Conservation (phyloP, 371 early-diverging fungal genomes). For the Gilbertella persicaria region DNA sequence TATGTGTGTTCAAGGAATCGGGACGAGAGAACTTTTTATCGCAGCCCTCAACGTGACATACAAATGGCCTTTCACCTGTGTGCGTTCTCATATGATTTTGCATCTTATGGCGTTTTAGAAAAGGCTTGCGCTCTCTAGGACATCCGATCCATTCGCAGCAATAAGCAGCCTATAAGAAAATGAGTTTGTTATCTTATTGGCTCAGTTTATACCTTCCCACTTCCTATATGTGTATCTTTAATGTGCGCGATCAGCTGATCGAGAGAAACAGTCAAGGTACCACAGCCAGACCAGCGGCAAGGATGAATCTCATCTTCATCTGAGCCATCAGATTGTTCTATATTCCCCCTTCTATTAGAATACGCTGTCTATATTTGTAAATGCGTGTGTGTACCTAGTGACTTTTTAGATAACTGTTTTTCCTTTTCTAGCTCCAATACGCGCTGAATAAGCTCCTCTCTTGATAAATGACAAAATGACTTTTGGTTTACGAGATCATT, state of each 20-base stretch:
- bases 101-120: slow-evolving; percentile 84
- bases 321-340: slow-evolving; percentile 10
- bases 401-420: slow-evolving; percentile 3
- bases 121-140: slow-evolving; percentile 65
- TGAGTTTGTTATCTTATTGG: slow-evolving; percentile 34
- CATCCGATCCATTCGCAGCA: slow-evolving; percentile 76
- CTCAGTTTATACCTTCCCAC: slow-evolving; percentile 1
- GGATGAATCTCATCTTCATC: slow-evolving; percentile 26
- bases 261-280: slow-evolving; percentile 40
- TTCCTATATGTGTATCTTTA: slow-evolving; percentile 63
- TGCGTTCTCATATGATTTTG: slow-evolving; percentile 83
- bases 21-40: slow-evolving; percentile 80
- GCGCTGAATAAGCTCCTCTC: slow-evolving; percentile 38
- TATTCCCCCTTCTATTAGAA: neutral
- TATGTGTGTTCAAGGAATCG: slow-evolving; percentile 82
- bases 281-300: slow-evolving; percentile 67
- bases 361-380: neutral
- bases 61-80: slow-evolving; percentile 73
- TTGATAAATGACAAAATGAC: slow-evolving; percentile 24
- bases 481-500: neutral
- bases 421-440: slow-evolving; percentile 40
- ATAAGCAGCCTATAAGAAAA: slow-evolving; percentile 56
- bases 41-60: slow-evolving; percentile 49
- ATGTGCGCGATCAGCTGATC: slow-evolving; percentile 65
- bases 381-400: neutral